Evolutionary conservation across 495 filamentous ascomycete genomes (phyloP), one percentile per base, ranked within the genome.

Genomic region (Tetracladium marchalianum): DNA sequence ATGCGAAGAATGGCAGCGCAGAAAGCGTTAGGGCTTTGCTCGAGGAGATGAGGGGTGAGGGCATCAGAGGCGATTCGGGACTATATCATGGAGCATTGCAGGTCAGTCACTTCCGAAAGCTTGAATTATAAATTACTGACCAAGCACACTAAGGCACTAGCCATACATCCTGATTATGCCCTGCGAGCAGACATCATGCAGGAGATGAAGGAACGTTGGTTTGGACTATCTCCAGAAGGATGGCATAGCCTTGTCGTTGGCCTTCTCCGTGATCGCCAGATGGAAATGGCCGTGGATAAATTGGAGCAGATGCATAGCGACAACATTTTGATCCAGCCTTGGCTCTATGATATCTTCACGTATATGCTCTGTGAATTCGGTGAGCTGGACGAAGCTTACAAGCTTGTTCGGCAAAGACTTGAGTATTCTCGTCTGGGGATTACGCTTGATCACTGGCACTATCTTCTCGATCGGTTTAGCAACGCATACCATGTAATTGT

Each of bases 91-190:
- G 73, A 50, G 74, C 81, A 12, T 61, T 97, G 36, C 79, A 81
- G 69, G 85, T 83, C 63, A 44, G 69, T 52, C 35, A 32, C 44
- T 4, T 33, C 8, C 31, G 38, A 11, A 34, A 12, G 8, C 18
- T 16, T 36, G 22, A n/a, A 11, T 43, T 32, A 6, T 17, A 12
- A 31, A 18, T 18, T 34, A 39, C 41, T 44, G 19, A 19, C 6
- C 1, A 7, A 11, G 5, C 15, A 36, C 43, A 22, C 52, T 24
- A 43, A 89, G 78, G 77, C 77, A 5, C 76, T 90, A 17, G 78
- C 87, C 11, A 77, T 93, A 17, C 89, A 95, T 61, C 89, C 90
- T 0, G 81, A 96, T 61, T 89, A 92, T 51, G 36, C 88, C 1
- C 68, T 89, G 10, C 81, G 88, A 17, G 68, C 72, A 32, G 68